Evolutionary conservation across 2,329 filamentous ascomycete genomes (phyloP).

Genomic region (Xylaria sp.): DNA sequence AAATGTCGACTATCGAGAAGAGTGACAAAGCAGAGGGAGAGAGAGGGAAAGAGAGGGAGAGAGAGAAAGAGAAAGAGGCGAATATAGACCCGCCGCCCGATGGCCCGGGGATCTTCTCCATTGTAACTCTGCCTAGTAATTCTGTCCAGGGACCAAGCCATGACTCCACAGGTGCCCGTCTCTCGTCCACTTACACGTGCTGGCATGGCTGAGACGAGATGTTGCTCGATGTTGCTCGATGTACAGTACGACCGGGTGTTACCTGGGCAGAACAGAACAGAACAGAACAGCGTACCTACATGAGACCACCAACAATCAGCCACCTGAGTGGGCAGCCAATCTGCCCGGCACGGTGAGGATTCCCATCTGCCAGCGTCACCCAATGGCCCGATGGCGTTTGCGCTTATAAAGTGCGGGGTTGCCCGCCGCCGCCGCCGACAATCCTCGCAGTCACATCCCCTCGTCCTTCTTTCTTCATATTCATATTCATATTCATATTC

Average conservation of each 20-base stretch:
- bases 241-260: background rate
- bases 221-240: too few relatives aligned
- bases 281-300: background rate
- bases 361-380: constrained; percentile 26
- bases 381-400: constrained; percentile 26
- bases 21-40: background rate
- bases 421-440: constrained; percentile 16
- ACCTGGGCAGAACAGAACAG: background rate
- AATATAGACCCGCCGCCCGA: too few relatives aligned
- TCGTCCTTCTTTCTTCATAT: background rate
- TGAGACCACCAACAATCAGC: constrained; percentile 1
- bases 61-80: background rate
- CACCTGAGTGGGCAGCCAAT: constrained; percentile 13
- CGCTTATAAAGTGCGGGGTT: constrained; percentile 40
- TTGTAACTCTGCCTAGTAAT: too few relatives aligned
- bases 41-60: background rate
- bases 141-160: background rate
- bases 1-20: too few relatives aligned
- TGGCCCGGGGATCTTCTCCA: too few relatives aligned
- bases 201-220: background rate
- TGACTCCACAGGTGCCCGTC: background rate
- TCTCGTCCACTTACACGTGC: background rate
- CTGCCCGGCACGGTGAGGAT: constrained; percentile 13
- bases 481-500: too few relatives aligned
- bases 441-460: background rate